Evolutionary conservation across 371 early-diverging fungal species (phyloP).

Genomic region (Rhizoclosmatium hyalinum): DNA sequence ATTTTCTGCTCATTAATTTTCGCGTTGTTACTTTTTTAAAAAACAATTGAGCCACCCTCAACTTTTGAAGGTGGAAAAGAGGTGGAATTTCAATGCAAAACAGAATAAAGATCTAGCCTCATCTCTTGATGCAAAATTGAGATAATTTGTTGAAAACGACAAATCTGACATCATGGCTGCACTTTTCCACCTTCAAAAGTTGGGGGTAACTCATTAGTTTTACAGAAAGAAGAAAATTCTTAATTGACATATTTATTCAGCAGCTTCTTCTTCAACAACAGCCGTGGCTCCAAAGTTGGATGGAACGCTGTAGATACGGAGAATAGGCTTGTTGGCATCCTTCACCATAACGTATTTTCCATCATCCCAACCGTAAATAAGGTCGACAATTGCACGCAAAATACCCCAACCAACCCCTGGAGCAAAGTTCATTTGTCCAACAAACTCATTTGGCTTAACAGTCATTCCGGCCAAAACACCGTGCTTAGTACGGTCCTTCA

Average conservation of each 20-base stretch:
- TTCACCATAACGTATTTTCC: conserved; percentile 94
- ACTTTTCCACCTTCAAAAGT: neutral
- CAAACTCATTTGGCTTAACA: conserved; percentile 91
- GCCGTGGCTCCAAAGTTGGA: conserved; percentile 3
- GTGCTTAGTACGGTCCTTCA: conserved; percentile 85
- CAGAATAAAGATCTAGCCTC: too few species aligned
- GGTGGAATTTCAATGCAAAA: too few species aligned
- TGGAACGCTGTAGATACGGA: conserved; percentile 23
- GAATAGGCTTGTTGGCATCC: conserved; percentile 82
- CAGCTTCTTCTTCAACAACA: neutral
- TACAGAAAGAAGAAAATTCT: neutral
- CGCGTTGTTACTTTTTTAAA: too few species aligned
- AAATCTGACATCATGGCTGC: too few species aligned
- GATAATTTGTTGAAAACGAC: too few species aligned
- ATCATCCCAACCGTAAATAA: conserved; percentile 78
- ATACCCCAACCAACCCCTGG: conserved; percentile 94
- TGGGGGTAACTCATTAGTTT: neutral
- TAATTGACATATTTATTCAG: neutral
- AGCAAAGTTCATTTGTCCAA: conserved; percentile 86
- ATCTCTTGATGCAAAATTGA: too few species aligned
- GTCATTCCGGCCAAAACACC: conserved; percentile 82
- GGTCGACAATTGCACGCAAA: conserved; percentile 88
- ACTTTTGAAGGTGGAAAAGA: too few species aligned
- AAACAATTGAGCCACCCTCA: too few species aligned
- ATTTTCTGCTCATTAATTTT: too few species aligned